phyloP scores from a whole-genome alignment of 78 protist species.

The Chrysochromulina parva region DNA sequence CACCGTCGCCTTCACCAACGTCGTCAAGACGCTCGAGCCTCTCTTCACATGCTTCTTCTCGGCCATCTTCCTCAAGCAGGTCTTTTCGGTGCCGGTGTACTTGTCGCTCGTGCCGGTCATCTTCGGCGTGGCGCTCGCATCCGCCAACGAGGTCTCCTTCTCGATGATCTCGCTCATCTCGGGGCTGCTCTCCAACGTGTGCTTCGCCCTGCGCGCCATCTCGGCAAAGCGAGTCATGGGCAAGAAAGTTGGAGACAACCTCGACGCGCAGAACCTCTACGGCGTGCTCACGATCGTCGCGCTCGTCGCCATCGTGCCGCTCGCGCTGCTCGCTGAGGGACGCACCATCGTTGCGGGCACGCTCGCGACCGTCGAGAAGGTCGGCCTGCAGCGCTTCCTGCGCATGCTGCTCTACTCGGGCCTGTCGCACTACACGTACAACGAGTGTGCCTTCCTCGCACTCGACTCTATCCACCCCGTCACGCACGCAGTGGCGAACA shows the following conservation, averaged over 20 bases:
- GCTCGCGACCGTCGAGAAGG: neutral
- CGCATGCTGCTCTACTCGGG: neutral
- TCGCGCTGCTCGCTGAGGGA: neutral
- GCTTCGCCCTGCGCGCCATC: conserved; percentile 30
- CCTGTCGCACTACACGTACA: conserved; percentile 14
- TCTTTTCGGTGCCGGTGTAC: conserved; percentile 12
- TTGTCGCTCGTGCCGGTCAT: conserved; percentile 55
- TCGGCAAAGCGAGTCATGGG: conserved; percentile 22
- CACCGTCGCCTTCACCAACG: neutral
- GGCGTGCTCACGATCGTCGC: neutral
- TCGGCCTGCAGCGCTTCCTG: neutral
- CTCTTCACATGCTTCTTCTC: neutral
- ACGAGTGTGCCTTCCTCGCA: conserved; percentile 34
- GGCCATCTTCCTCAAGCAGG: neutral
- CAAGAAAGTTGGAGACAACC: neutral
- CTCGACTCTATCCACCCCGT: conserved; percentile 40
- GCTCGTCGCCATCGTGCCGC: neutral
- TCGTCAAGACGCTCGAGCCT: neutral
- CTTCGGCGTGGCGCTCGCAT: conserved; percentile 45
- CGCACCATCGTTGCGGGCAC: neutral
- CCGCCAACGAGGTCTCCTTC: conserved; percentile 47
- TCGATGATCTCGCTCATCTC: conserved; percentile 15
- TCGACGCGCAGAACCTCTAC: neutral
- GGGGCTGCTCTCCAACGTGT: neutral
- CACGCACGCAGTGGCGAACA: conserved; percentile 34